Conservation (phyloP, 495 filamentous ascomycete species). For the Aspergillus bertholletiae region DNA sequence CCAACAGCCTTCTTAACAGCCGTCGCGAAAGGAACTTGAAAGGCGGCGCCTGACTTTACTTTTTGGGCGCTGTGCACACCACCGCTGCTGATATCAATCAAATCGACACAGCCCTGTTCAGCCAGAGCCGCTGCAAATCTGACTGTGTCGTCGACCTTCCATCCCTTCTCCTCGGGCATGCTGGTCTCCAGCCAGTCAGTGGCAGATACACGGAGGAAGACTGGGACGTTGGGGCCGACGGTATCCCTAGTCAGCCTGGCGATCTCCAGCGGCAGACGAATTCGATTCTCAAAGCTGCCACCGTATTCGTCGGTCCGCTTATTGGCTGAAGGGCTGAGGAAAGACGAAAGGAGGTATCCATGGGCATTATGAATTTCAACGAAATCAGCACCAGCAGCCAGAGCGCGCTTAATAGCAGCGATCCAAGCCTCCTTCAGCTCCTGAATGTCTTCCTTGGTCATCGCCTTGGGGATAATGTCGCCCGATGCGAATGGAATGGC, state of each 20-base stretch:
- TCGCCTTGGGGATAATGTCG: conserved; percentile 46
- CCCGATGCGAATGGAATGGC: conserved; percentile 49
- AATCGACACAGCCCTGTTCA: conserved; percentile 50
- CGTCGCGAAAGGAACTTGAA: conserved; percentile 61
- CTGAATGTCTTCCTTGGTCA: conserved; percentile 55
- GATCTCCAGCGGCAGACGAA: conserved; percentile 54
- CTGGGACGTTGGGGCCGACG: conserved; percentile 60
- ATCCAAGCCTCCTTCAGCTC: conserved; percentile 54
- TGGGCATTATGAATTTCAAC: conserved; percentile 57
- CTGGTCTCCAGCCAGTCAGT: conserved; percentile 58
- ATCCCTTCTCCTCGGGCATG: conserved; percentile 42
- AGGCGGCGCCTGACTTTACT: conserved; percentile 55
- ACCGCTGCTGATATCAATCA: conserved; percentile 62
- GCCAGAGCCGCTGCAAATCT: conserved; percentile 50
- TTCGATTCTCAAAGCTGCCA: conserved; percentile 59
- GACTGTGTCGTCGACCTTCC: conserved; percentile 56
- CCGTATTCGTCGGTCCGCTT: conserved; percentile 59
- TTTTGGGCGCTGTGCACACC: conserved; percentile 45
- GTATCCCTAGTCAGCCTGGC: conserved; percentile 47
- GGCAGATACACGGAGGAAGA: conserved; percentile 59
- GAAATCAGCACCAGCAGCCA: conserved; percentile 55
- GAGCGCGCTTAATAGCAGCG: conserved; percentile 49
- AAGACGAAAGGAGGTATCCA: conserved; percentile 63
- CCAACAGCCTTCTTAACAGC: conserved; percentile 58
- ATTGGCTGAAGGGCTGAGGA: conserved; percentile 61